Conservation (phyloP, 2,329 filamentous ascomycete genomes). For the Ceratocystis diversiconidia region DNA sequence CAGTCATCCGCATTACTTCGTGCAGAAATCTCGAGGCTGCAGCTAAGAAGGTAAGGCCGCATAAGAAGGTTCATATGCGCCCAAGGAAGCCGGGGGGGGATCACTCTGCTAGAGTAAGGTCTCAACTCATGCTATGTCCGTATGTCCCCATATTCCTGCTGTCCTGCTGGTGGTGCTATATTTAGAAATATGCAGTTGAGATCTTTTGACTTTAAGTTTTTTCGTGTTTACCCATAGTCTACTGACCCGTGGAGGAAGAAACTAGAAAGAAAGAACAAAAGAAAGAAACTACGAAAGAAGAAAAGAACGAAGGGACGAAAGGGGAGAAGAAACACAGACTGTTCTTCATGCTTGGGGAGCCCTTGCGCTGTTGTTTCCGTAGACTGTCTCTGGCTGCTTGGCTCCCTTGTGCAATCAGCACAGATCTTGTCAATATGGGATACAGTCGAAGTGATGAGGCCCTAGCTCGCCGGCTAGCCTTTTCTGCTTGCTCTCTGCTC, state of each 20-base stretch:
- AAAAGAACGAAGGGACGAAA: not conserved
- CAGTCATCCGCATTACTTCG: constrained; percentile 4
- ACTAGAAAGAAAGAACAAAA: not conserved
- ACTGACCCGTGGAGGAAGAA: not conserved
- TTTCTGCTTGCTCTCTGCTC: too few species aligned
- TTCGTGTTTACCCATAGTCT: not conserved
- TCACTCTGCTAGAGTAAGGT: not conserved
- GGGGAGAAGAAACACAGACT: not conserved
- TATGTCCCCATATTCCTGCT: not conserved
- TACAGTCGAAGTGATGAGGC: too few species aligned
- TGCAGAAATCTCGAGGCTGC: not conserved
- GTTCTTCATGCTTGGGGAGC: too few species aligned
- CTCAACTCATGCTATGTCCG: not conserved
- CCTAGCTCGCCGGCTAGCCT: too few species aligned
- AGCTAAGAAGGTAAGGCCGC: not conserved
- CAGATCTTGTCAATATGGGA: too few species aligned
- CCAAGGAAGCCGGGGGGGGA: not conserved
- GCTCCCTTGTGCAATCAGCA: not conserved
- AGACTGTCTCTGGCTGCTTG: not conserved
- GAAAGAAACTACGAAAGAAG: not conserved
- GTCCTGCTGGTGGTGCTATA: not conserved
- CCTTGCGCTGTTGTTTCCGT: too few species aligned
- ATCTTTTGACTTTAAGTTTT: not conserved
- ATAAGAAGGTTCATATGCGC: not conserved
- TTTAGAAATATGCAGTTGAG: not conserved